Base-by-base conservation (phyloP, 1,284 basidiomycete species). In the Cerioporus squamosus region DNA sequence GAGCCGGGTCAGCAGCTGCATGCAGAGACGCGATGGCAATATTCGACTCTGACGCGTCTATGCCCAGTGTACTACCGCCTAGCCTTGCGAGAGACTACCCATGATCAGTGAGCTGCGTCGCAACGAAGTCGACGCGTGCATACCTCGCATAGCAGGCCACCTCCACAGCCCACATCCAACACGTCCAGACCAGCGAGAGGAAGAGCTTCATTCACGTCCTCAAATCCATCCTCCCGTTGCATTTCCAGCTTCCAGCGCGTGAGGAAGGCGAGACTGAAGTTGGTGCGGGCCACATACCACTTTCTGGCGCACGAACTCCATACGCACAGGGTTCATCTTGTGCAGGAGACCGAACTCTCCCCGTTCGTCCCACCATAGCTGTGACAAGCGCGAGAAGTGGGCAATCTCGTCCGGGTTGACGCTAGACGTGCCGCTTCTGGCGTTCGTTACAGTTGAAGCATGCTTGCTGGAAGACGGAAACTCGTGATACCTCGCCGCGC, bases 281-380 rank as follows among this genome's bases (percentile, higher is more conserved):
- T 7, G 26, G 1, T 10, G 14, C 40, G 43, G 17, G 22, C 24
- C 14, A 62, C 70, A 51, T 39, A 73, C 71, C 22, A 95, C 71
- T 73, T 97, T 97, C 62, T 95, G 85, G 24, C 88, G 83, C 20
- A 99, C 81, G 72, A 95, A 98, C 56, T 88, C 85, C 66, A 96
- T 85, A 36, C 97, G 82, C 12, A 90, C 83, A 0, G 95, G 94
- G 75, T 99, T 99, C 97, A 99, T 98, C 68, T 87, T 86, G 73
- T 99, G 97, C 33, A 99, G 77, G 39, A 97, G 79, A 2, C 81
- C 84, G 70, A 98, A 97, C 74, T 98, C 96, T 66, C 97, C 96
- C 29, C 81, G 81, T 70, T 97, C 94, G 74, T 98, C 89, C 97
- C 97, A 99, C 97, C 97, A 99, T 70, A 92, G 83, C 23, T 92